A percentile compares a stretch with the other conserved stretches of the same genome.
Conservation (phyloP, 192 early-diverging fungal genomes). For the Pilaira anomala region DNA sequence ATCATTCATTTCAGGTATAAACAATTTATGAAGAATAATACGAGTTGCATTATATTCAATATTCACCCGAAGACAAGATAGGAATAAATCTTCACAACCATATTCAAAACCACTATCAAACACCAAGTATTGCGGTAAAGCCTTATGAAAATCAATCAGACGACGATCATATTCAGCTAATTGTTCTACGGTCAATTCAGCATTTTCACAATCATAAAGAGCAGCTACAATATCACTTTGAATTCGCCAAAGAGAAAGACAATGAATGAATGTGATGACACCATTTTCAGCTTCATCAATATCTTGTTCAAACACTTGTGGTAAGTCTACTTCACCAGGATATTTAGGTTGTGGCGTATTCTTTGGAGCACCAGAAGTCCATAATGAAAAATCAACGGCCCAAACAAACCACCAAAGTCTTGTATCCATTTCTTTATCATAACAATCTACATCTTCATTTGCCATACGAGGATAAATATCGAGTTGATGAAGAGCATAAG, state of each 20-base stretch:
- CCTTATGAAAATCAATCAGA: slow-evolving; percentile 11
- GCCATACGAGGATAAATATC: slow-evolving; percentile 35
- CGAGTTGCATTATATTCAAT: slow-evolving; percentile 38
- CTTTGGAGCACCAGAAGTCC: slow-evolving; percentile 25
- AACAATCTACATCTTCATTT: slow-evolving; percentile 24
- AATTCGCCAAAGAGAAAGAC: slow-evolving; percentile 25
- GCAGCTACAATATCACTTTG: slow-evolving; percentile 26
- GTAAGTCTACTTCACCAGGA: slow-evolving; percentile 23
- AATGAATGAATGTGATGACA: slow-evolving; percentile 17
- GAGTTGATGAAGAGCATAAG: slow-evolving; percentile 25
- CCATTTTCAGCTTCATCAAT: slow-evolving; percentile 34
- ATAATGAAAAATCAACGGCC: slow-evolving; percentile 30
- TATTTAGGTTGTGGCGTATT: slow-evolving; percentile 11
- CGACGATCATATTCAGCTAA: slow-evolving; percentile 22
- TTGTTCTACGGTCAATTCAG: slow-evolving; percentile 18
- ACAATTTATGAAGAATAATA: slow-evolving; percentile 36
- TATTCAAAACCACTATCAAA: slow-evolving; percentile 41
- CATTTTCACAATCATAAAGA: slow-evolving; percentile 25
- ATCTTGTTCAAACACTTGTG: slow-evolving; percentile 34
- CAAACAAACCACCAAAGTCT: slow-evolving; percentile 41
- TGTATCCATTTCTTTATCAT: slow-evolving; percentile 35
- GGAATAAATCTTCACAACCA: slow-evolving; percentile 33
- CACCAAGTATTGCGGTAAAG: slow-evolving; percentile 25
- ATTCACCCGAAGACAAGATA: slow-evolving; percentile 31
- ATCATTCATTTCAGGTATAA: slow-evolving; percentile 33